Percentiles rank a stretch among this genome's conserved stretches.
Evolutionary conservation across 306 rosid genomes (phyloP).

Genomic region (Begonia peltatifolia): DNA sequence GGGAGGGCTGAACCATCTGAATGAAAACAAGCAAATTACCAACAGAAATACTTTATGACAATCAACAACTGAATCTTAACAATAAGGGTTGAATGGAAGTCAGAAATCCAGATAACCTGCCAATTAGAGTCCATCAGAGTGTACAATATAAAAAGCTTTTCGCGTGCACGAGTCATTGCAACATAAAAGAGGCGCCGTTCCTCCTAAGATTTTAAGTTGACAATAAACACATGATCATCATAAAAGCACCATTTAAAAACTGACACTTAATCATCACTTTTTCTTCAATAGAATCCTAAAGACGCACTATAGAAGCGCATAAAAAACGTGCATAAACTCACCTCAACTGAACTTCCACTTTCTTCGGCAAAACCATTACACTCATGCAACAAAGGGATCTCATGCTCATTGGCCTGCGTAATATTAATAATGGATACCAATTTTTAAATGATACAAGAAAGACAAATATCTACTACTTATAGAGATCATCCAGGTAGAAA

Average conservation of each 20-base stretch:
- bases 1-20: slow-evolving; percentile 87
- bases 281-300: too few species aligned
- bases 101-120: slow-evolving; percentile 49
- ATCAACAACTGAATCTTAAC: slow-evolving; percentile 1
- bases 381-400: slow-evolving; percentile 81
- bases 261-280: background rate
- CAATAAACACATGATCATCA: slow-evolving; percentile 5
- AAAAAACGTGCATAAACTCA: slow-evolving; percentile 13
- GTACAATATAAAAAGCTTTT: slow-evolving; percentile 50
- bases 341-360: slow-evolving; percentile 64
- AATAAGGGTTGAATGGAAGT: background rate
- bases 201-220: slow-evolving; percentile 36
- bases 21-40: slow-evolving; percentile 4
- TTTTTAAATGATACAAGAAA: too few species aligned
- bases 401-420: slow-evolving; percentile 64
- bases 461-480: too few species aligned
- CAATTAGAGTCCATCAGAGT: slow-evolving; percentile 65
- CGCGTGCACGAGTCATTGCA: slow-evolving; percentile 97
- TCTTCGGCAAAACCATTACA: slow-evolving; percentile 46
- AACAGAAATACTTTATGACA: background rate
- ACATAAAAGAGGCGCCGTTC: slow-evolving; percentile 88
- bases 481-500: too few species aligned
- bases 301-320: too few species aligned
- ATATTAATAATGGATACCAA: background rate
- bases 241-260: slow-evolving; percentile 2